Evolutionary conservation across 306 rosid species (phyloP).

Genomic region (Delonix regia): DNA sequence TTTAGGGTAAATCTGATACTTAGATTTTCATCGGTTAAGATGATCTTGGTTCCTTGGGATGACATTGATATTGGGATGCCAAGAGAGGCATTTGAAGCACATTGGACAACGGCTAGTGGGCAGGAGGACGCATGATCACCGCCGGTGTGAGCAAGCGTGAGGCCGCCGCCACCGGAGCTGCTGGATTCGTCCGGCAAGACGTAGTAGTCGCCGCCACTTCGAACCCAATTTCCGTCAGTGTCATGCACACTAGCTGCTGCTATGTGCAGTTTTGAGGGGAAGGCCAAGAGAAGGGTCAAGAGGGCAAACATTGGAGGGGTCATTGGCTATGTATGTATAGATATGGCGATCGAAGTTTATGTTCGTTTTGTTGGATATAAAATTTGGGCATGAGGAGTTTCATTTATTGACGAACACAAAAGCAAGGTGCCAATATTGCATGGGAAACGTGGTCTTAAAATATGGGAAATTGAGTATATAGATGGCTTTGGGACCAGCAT

Average conservation of each 20-base stretch:
- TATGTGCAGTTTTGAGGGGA: not conserved
- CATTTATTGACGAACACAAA: not conserved
- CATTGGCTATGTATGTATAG: not conserved
- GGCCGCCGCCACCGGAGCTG: not conserved
- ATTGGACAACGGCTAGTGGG: conserved; percentile 7
- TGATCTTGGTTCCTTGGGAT: not conserved
- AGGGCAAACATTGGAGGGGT: not conserved
- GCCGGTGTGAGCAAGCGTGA: not conserved
- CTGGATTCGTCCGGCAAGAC: not conserved
- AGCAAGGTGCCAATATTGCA: too few relatives aligned
- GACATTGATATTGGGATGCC: conserved; percentile 11
- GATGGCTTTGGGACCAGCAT: too few relatives aligned
- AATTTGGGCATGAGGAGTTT: not conserved
- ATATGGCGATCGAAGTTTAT: not conserved
- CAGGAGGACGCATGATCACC: too few relatives aligned
- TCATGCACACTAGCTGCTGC: not conserved
- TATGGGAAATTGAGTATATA: too few relatives aligned
- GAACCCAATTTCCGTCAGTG: not conserved
- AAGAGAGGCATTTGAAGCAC: not conserved
- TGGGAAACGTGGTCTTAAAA: too few relatives aligned
- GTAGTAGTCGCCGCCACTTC: not conserved
- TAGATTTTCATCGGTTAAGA: not conserved
- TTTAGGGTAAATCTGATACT: not conserved
- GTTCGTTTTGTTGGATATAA: not conserved
- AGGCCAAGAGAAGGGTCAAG: not conserved